phyloP scores from a whole-genome alignment of 2,329 filamentous ascomycete species.

The Knufia fluminis region DNA sequence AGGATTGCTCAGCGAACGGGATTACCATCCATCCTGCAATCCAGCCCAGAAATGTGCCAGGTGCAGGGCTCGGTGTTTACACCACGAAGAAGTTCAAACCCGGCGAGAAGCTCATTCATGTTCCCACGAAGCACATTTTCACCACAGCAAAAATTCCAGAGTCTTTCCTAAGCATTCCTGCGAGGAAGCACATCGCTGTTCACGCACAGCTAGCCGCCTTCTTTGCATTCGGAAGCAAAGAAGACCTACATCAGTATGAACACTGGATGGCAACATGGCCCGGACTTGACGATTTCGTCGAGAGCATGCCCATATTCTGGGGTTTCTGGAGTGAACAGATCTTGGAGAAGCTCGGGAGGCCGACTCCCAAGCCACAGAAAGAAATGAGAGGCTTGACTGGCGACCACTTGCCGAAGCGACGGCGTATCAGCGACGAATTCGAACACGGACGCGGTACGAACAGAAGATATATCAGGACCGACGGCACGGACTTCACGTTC shows the following conservation, averaged over 20 bases:
- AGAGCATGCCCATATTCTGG: slow-evolving; percentile 15
- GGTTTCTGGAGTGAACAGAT: slow-evolving; percentile 9
- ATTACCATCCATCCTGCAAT: slow-evolving; percentile 10
- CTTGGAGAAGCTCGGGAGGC: background rate
- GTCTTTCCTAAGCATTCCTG: slow-evolving; percentile 8
- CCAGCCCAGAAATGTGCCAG: slow-evolving; percentile 8
- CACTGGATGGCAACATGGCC: slow-evolving; percentile 19
- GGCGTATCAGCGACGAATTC: background rate
- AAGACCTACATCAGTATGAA: slow-evolving; percentile 7
- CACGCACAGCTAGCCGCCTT: slow-evolving; percentile 17
- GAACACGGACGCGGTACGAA: background rate
- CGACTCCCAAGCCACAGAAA: background rate
- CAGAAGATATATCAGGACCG: background rate
- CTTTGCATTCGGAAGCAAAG: slow-evolving; percentile 13
- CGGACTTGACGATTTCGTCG: slow-evolving; percentile 11
- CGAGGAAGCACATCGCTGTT: slow-evolving; percentile 12
- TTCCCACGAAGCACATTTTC: slow-evolving; percentile 12
- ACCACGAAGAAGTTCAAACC: background rate
- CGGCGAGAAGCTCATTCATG: slow-evolving; percentile 13
- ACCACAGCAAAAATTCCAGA: slow-evolving; percentile 12
- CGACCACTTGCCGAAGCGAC: background rate
- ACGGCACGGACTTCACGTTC: background rate
- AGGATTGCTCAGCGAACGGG: slow-evolving; percentile 10
- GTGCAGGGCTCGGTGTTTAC: slow-evolving; percentile 17
- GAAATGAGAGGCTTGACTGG: background rate